Conservation (phyloP, 805 yeast species). For the Kodamaea fukazawae region DNA sequence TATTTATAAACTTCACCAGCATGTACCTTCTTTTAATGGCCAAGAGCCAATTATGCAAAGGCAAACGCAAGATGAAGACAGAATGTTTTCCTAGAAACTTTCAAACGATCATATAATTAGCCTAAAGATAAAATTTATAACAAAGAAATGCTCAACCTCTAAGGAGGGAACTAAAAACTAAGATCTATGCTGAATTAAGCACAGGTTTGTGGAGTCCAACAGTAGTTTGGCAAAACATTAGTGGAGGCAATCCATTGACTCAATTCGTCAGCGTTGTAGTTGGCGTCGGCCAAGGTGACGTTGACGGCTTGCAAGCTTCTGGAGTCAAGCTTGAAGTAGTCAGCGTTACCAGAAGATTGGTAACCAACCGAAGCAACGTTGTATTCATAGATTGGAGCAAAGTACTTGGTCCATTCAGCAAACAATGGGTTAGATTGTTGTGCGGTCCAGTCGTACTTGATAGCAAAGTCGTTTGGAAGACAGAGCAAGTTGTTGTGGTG, state of each 20-base stretch:
- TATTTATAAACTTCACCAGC: no score
- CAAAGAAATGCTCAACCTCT: neutral
- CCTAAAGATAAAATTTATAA: no score
- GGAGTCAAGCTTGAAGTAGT: slow-evolving; percentile 4
- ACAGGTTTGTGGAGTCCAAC: slow-evolving; percentile 2
- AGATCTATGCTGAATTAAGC: neutral
- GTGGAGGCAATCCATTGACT: slow-evolving; percentile 7
- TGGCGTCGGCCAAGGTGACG: slow-evolving; percentile 10
- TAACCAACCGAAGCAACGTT: slow-evolving; percentile 10
- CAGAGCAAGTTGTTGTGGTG: slow-evolving; percentile 16
- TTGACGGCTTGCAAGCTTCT: slow-evolving; percentile 8
- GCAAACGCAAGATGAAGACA: neutral
- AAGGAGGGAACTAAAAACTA: neutral
- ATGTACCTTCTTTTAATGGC: neutral
- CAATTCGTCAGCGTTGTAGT: slow-evolving; percentile 7
- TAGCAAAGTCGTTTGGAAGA: slow-evolving; percentile 17
- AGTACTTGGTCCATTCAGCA: slow-evolving; percentile 16
- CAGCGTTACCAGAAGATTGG: neutral
- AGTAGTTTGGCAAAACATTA: slow-evolving; percentile 10
- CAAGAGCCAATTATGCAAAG: slow-evolving; percentile 5
- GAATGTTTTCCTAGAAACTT: neutral
- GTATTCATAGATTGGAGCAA: slow-evolving; percentile 16
- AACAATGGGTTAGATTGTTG: slow-evolving; percentile 13
- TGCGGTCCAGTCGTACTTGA: slow-evolving; percentile 16
- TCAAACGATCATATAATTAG: neutral